These are phyloP conservation scores for Cercospora sp. DNA, from an alignment of 2,329 filamentous ascomycete species.

Conservation along the genomic window DNA sequence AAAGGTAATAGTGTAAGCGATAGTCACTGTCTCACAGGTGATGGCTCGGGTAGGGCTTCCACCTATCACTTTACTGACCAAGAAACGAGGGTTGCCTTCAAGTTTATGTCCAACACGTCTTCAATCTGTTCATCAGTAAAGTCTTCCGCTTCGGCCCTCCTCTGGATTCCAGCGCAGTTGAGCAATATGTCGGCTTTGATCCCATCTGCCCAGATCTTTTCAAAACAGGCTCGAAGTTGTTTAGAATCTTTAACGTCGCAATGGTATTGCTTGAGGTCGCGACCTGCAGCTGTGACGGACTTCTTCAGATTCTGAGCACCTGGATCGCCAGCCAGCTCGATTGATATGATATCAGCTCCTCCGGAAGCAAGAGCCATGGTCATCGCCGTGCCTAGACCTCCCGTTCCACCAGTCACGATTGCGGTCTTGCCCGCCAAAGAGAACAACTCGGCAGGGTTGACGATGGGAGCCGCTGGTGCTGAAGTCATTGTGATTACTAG, in stretches of 20 bases:
- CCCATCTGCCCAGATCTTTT: constrained; percentile 30
- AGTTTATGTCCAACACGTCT: constrained; percentile 32
- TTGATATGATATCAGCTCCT: constrained; percentile 37
- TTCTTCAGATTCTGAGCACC: constrained; percentile 14
- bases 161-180: constrained; percentile 37
- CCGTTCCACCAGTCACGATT: constrained; percentile 29
- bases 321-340: constrained; percentile 25
- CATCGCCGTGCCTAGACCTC: constrained; percentile 38
- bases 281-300: constrained; percentile 18
- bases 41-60: too few species aligned
- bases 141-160: constrained; percentile 32
- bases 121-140: constrained; percentile 38
- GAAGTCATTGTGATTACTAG: constrained; percentile 3
- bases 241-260: constrained; percentile 24
- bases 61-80: neutral
- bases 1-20: too few species aligned
- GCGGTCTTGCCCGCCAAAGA: constrained; percentile 27
- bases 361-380: constrained; percentile 36
- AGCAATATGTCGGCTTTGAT: constrained; percentile 34
- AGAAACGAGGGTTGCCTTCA: constrained; percentile 29
- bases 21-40: too few species aligned
- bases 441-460: constrained; percentile 26
- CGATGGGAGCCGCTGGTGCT: constrained; percentile 17
- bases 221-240: constrained; percentile 20
- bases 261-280: constrained; percentile 22